Evolutionary conservation across 441 rosid species (phyloP).

Genomic region (Jatropha multifida): DNA sequence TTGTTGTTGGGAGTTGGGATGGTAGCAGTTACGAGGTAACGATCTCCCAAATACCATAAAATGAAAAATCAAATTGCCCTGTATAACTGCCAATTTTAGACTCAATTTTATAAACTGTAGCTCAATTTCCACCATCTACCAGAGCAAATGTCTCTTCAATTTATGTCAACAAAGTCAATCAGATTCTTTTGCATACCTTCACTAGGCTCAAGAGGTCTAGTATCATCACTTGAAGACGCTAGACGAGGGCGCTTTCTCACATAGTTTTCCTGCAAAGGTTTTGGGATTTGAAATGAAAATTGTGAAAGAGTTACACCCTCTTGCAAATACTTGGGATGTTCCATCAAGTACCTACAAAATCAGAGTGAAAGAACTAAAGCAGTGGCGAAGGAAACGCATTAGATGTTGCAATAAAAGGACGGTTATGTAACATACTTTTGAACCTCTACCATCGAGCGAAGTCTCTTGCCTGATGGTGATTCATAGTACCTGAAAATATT

Average conservation of each 20-base stretch:
- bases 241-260: conserved; percentile 66
- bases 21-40: neutral
- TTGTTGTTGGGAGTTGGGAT: neutral
- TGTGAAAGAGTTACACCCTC: conserved; percentile 58
- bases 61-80: neutral
- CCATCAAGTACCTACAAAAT: conserved; percentile 59
- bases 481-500: conserved; percentile 67
- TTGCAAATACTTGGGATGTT: conserved; percentile 55
- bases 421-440: conserved; percentile 54
- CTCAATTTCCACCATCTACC: no score
- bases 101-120: neutral
- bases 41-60: neutral
- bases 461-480: conserved; percentile 87
- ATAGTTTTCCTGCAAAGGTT: conserved; percentile 73
- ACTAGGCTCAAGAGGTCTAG: conserved; percentile 34
- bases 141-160: neutral
- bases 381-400: neutral
- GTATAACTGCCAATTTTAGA: neutral
- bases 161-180: conserved; percentile 3
- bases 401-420: neutral
- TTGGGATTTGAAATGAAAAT: conserved; percentile 89
- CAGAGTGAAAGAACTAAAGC: conserved; percentile 5
- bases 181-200: conserved; percentile 47
- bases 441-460: conserved; percentile 83
- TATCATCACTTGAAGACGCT: conserved; percentile 37